These are phyloP conservation scores for Elsinoe arachidis DNA, from an alignment of 2,329 filamentous ascomycete genomes.

Conservation along the genomic window DNA sequence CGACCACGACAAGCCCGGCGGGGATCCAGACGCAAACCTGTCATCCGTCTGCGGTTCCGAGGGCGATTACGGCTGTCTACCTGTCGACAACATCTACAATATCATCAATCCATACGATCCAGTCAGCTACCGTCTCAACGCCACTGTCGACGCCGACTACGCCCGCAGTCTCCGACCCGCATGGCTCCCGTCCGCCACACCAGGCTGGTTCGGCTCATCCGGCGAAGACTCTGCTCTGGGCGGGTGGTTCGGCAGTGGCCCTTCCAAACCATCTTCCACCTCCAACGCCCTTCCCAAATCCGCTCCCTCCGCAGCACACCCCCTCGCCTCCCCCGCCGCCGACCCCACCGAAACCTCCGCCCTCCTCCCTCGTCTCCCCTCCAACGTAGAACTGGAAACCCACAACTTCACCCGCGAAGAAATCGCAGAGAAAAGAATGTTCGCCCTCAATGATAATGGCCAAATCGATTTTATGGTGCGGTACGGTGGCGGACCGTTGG, in stretches of 20 bases:
- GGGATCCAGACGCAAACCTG: constrained; percentile 43
- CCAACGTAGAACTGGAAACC: constrained; percentile 76
- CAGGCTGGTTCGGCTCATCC: constrained; percentile 36
- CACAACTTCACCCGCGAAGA: constrained; percentile 93
- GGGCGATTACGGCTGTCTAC: constrained; percentile 78
- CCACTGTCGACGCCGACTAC: constrained; percentile 74
- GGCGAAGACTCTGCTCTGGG: constrained; percentile 16
- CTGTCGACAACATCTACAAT: constrained; percentile 95
- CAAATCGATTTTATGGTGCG: constrained; percentile 87
- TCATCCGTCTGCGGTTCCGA: constrained; percentile 62
- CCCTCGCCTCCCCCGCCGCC: constrained; percentile 7
- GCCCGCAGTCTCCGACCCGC: constrained; percentile 67
- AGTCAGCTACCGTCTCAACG: constrained; percentile 87
- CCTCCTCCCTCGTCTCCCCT: constrained; percentile 33
- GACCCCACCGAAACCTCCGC: constrained; percentile 27
- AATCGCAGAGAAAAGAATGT: constrained; percentile 80
- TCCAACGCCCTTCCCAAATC: constrained; percentile 19
- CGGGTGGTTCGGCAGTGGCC: constrained; percentile 33
- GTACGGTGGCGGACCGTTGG: constrained; percentile 75
- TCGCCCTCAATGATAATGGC: constrained; percentile 86
- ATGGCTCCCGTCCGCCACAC: constrained; percentile 64
- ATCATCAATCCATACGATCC: constrained; percentile 69
- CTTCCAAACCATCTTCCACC: background rate
- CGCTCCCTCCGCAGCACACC: constrained; percentile 13
- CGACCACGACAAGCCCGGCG: constrained; percentile 64